These are phyloP conservation scores for Thelonectria rubi DNA, from an alignment of 2,329 filamentous ascomycete genomes.

Conservation along the genomic window DNA sequence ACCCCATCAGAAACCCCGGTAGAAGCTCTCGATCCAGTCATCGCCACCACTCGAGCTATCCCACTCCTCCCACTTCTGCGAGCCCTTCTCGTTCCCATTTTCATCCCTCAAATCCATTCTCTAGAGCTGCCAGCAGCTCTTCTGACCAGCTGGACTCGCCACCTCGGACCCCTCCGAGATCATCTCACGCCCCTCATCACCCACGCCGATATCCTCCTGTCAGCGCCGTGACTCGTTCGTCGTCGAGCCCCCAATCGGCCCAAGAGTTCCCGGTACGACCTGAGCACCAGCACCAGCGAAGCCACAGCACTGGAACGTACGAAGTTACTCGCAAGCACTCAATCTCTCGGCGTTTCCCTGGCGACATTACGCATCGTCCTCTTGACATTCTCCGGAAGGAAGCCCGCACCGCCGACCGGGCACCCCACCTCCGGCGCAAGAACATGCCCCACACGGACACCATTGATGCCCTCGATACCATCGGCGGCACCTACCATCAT, in stretches of 20 bases:
- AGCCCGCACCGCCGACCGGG: slow-evolving; percentile 71
- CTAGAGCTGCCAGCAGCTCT: slow-evolving; percentile 24
- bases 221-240: slow-evolving; percentile 46
- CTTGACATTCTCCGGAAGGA: slow-evolving; percentile 73
- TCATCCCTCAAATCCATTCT: slow-evolving; percentile 56
- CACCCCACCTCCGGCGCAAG: slow-evolving; percentile 72
- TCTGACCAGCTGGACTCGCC: slow-evolving; percentile 31
- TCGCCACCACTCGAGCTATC: slow-evolving; percentile 36
- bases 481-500: slow-evolving; percentile 79
- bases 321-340: slow-evolving; percentile 31
- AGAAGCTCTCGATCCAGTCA: slow-evolving; percentile 2
- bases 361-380: slow-evolving; percentile 71
- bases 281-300: slow-evolving; percentile 32
- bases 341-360: slow-evolving; percentile 61
- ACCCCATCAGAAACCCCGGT: not conserved
- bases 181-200: slow-evolving; percentile 22
- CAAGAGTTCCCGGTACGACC: slow-evolving; percentile 21
- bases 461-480: slow-evolving; percentile 83
- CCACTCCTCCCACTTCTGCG: slow-evolving; percentile 64
- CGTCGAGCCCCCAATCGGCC: slow-evolving; percentile 39
- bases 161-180: slow-evolving; percentile 30
- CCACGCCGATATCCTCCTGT: slow-evolving; percentile 38
- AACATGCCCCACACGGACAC: slow-evolving; percentile 75
- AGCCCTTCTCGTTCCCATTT: slow-evolving; percentile 60
- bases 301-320: slow-evolving; percentile 33